Conservation (phyloP, 371 early-diverging fungal species). For the Mortierella sp. region DNA sequence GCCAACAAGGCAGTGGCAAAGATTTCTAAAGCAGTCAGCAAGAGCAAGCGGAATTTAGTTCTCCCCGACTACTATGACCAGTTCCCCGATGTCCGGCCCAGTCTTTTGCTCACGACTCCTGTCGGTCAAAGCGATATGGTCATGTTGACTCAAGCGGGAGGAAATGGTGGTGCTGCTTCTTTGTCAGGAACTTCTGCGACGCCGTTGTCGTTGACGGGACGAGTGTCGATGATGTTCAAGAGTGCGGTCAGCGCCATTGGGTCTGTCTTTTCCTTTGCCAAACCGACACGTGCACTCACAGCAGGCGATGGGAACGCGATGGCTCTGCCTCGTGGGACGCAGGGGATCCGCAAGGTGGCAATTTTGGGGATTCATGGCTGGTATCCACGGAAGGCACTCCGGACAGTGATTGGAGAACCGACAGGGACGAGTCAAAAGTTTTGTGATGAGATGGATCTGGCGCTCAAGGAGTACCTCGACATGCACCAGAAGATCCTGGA, state of each 20-base stretch:
- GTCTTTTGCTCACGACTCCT: constrained; percentile 31
- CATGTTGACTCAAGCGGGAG: constrained; percentile 13
- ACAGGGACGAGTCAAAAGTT: constrained; percentile 92
- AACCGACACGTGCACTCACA: neutral
- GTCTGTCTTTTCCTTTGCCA: constrained; percentile 24
- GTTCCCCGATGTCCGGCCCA: constrained; percentile 42
- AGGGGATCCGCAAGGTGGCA: constrained; percentile 62
- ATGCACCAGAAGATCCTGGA: constrained; percentile 67
- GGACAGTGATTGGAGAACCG: constrained; percentile 89
- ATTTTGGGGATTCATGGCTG: constrained; percentile 91
- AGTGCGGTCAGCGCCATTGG: constrained; percentile 33
- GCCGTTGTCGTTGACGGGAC: constrained; percentile 14
- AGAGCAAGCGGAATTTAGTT: constrained; percentile 30
- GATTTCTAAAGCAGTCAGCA: constrained; percentile 32
- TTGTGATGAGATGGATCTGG: constrained; percentile 86
- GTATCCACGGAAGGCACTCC: constrained; percentile 82
- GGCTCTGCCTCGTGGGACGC: constrained; percentile 24
- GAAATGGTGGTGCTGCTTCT: neutral
- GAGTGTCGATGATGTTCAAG: constrained; percentile 25
- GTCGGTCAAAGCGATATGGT: constrained; percentile 26
- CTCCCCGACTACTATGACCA: constrained; percentile 54
- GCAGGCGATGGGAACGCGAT: neutral
- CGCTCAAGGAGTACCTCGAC: constrained; percentile 69
- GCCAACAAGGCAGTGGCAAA: constrained; percentile 23
- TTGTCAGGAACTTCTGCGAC: neutral